A percentile compares a stretch with the other conserved stretches of the same genome.
Evolutionary conservation across 768 basidiomycete species (phyloP).

Genomic region (Hericium coralloides): DNA sequence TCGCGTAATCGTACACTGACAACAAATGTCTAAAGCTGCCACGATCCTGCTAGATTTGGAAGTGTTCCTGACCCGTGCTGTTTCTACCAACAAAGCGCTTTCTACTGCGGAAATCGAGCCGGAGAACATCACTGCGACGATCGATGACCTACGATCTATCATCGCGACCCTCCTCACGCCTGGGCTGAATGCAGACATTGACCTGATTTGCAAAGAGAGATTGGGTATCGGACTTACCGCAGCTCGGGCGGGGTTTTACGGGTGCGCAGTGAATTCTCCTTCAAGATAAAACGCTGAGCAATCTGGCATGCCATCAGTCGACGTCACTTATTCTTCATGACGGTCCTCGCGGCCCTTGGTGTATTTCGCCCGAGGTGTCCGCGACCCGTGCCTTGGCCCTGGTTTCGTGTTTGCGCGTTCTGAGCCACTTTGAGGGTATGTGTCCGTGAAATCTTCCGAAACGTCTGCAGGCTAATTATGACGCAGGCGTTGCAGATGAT

Average conservation of each 20-base stretch:
- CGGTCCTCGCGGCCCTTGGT: conserved; percentile 48
- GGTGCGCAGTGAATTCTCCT: conserved; percentile 26
- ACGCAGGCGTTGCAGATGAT: conserved; percentile 53
- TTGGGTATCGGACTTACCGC: conserved; percentile 38
- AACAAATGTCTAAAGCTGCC: conserved; percentile 15
- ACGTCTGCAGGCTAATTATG: neutral
- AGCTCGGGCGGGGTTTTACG: conserved; percentile 36
- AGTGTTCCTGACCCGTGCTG: conserved; percentile 11
- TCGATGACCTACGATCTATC: conserved; percentile 48
- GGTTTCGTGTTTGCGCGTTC: conserved; percentile 53
- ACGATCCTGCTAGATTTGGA: conserved; percentile 23
- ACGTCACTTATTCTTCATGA: conserved; percentile 33
- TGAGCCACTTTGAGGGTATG: conserved; percentile 64
- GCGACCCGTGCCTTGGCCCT: conserved; percentile 65
- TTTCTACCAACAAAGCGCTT: conserved; percentile 7
- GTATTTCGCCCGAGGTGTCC: conserved; percentile 60
- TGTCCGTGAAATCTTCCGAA: neutral
- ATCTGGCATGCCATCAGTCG: conserved; percentile 15
- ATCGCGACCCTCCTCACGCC: conserved; percentile 61
- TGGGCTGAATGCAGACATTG: conserved; percentile 61
- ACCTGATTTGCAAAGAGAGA: conserved; percentile 52
- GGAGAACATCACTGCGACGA: conserved; percentile 35
- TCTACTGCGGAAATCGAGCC: conserved; percentile 15
- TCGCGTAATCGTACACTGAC: neutral
- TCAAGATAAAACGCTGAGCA: too few species aligned